Evolutionary conservation across 805 yeast species (phyloP).

Genomic region (Lachancea sp.): DNA sequence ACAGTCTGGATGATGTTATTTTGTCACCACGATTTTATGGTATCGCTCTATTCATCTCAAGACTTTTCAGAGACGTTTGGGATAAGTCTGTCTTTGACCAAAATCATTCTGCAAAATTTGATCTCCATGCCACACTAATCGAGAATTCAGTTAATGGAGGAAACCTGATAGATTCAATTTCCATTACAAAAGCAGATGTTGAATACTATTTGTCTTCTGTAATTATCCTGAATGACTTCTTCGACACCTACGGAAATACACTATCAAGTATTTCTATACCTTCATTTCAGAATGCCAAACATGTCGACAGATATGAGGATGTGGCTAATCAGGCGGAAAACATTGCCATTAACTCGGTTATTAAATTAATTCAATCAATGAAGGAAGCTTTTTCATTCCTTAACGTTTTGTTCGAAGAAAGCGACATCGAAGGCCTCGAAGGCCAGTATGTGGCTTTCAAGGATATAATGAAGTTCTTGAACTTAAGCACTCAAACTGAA

Average conservation of each 20-base stretch:
- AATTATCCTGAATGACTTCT: constrained; percentile 61
- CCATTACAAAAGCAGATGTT: constrained; percentile 38
- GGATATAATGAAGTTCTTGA: constrained; percentile 63
- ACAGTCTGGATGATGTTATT: constrained; percentile 64
- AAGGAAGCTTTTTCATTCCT: constrained; percentile 89
- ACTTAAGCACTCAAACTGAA: constrained; percentile 61
- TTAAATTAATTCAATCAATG: constrained; percentile 66
- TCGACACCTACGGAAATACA: constrained; percentile 54
- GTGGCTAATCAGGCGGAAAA: constrained; percentile 84
- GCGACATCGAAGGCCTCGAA: constrained; percentile 35
- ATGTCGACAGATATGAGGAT: constrained; percentile 42
- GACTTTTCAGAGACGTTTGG: constrained; percentile 81
- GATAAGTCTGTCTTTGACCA: constrained; percentile 53
- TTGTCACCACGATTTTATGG: constrained; percentile 91
- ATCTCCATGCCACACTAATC: constrained; percentile 12
- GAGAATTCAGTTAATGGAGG: constrained; percentile 22
- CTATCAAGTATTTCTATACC: constrained; percentile 26
- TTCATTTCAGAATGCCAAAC: constrained; percentile 41
- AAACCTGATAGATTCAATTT: constrained; percentile 22
- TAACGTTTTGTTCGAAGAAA: constrained; percentile 73
- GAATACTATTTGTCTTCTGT: constrained; percentile 69
- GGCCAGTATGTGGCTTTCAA: constrained; percentile 41
- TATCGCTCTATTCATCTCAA: constrained; percentile 65
- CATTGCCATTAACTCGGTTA: constrained; percentile 72
- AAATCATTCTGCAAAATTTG: constrained; percentile 19